phyloP scores from a whole-genome alignment of 2,329 filamentous ascomycete species.

The Xylariaceae sp. region DNA sequence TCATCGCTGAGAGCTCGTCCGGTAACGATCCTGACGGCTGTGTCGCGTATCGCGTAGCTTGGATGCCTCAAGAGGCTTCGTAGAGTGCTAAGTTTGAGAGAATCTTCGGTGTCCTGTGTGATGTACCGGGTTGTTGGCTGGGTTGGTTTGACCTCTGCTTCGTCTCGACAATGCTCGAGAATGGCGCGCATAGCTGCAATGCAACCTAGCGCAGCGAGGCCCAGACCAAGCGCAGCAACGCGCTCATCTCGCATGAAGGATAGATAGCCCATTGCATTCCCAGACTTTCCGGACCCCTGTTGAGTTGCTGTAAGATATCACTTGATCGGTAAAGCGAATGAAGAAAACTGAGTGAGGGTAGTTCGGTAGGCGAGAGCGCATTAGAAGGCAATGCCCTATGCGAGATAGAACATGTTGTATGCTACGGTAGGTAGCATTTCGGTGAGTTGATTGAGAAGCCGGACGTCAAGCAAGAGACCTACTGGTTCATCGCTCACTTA shows the following conservation, averaged over 20 bases:
- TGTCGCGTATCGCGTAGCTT: slow-evolving; percentile 68
- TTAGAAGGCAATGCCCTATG: too few species aligned
- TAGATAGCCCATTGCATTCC: slow-evolving; percentile 16
- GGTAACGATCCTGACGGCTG: slow-evolving; percentile 57
- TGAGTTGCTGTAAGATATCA: not conserved
- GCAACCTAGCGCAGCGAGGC: slow-evolving; percentile 56
- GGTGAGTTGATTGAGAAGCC: too few species aligned
- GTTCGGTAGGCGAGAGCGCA: too few species aligned
- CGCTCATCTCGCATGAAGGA: slow-evolving; percentile 47
- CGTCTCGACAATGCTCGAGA: slow-evolving; percentile 57
- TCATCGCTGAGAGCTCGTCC: slow-evolving; percentile 57
- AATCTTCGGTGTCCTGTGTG: slow-evolving; percentile 71
- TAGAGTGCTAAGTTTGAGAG: slow-evolving; percentile 62
- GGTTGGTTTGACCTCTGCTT: slow-evolving; percentile 61
- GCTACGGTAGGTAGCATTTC: too few species aligned
- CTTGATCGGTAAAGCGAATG: too few species aligned
- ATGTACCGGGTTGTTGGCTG: slow-evolving; percentile 69
- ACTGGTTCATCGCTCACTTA: too few species aligned
- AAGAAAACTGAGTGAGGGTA: too few species aligned
- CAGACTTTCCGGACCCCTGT: slow-evolving; percentile 11
- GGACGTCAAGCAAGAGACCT: too few species aligned
- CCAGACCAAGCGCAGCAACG: slow-evolving; percentile 49
- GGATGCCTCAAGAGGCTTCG: slow-evolving; percentile 65
- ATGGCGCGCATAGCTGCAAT: slow-evolving; percentile 54
- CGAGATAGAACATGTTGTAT: too few species aligned